phyloP scores from a whole-genome alignment of 495 filamentous ascomycete species.

The Articulospora tetracladia region DNA sequence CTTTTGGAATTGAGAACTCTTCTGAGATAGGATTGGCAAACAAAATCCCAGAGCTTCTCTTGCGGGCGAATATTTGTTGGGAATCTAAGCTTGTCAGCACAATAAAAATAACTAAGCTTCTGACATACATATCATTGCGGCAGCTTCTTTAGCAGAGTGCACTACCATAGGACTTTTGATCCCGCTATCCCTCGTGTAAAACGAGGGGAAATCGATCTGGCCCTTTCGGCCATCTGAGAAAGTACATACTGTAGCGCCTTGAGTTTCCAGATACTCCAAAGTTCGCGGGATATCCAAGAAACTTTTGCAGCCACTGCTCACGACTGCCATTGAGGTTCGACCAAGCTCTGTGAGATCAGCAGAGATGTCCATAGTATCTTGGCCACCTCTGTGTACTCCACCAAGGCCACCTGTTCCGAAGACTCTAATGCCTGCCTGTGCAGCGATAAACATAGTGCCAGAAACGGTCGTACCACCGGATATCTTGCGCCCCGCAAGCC shows the following conservation, averaged over 20 bases:
- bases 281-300: constrained; percentile 91
- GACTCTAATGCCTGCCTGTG: constrained; percentile 83
- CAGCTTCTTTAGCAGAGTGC: constrained; percentile 73
- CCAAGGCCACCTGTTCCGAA: constrained; percentile 86
- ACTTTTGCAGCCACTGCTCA: constrained; percentile 90
- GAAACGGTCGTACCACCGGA: constrained; percentile 92
- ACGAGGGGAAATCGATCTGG: constrained; percentile 76
- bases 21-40: constrained; percentile 87
- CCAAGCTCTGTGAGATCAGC: constrained; percentile 94
- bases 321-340: constrained; percentile 83
- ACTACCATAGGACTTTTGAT: constrained; percentile 71
- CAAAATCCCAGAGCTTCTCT: constrained; percentile 59
- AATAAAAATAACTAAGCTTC: not conserved
- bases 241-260: constrained; percentile 81
- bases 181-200: constrained; percentile 85
- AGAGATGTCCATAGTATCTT: constrained; percentile 86
- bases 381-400: constrained; percentile 88
- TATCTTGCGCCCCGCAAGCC: constrained; percentile 57
- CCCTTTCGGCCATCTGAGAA: constrained; percentile 75
- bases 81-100: constrained; percentile 46
- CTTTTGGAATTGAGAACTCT: constrained; percentile 62
- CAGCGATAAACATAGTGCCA: constrained; percentile 86
- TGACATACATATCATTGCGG: constrained; percentile 73
- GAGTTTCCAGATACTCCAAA: constrained; percentile 91
- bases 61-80: constrained; percentile 51